A percentile compares a stretch with the other conserved stretches of the same genome.
Evolutionary conservation across 169 alveolate species (phyloP).

Genomic region (Plasmodium gallinaceum): DNA sequence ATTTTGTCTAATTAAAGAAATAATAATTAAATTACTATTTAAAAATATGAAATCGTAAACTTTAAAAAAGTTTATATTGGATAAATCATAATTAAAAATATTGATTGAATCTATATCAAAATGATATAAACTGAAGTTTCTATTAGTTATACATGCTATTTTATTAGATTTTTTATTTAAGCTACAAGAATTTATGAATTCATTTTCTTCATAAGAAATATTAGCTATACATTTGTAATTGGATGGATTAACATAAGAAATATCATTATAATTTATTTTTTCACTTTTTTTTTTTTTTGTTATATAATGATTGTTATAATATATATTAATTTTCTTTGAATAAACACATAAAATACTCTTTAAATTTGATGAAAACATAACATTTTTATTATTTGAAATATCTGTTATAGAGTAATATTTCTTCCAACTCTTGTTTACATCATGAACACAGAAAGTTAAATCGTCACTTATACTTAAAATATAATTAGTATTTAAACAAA

Average conservation of each 20-base stretch:
- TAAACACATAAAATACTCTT: slow-evolving; percentile 30
- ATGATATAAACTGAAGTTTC: slow-evolving; percentile 29
- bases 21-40: slow-evolving; percentile 7
- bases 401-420: slow-evolving; percentile 14
- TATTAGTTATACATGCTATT: slow-evolving; percentile 53
- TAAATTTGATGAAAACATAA: slow-evolving; percentile 9
- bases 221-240: slow-evolving; percentile 30
- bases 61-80: slow-evolving; percentile 11
- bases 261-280: background rate
- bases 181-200: slow-evolving; percentile 4
- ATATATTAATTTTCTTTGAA: slow-evolving; percentile 16
- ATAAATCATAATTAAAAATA: slow-evolving; percentile 29
- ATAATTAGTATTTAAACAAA: background rate
- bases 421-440: background rate
- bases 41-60: slow-evolving; percentile 37
- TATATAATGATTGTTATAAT: slow-evolving; percentile 2
- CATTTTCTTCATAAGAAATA: slow-evolving; percentile 26
- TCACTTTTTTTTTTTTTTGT: background rate
- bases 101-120: background rate
- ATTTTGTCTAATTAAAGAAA: slow-evolving; percentile 8
- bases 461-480: slow-evolving; percentile 55
- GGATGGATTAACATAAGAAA: background rate
- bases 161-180: slow-evolving; percentile 16
- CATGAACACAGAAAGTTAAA: slow-evolving; percentile 25
- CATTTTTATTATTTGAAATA: slow-evolving; percentile 2